Evolutionary conservation across 768 basidiomycete genomes (phyloP), one percentile per base, ranked within the genome.

Genomic region (Termitomyces sp.): DNA sequence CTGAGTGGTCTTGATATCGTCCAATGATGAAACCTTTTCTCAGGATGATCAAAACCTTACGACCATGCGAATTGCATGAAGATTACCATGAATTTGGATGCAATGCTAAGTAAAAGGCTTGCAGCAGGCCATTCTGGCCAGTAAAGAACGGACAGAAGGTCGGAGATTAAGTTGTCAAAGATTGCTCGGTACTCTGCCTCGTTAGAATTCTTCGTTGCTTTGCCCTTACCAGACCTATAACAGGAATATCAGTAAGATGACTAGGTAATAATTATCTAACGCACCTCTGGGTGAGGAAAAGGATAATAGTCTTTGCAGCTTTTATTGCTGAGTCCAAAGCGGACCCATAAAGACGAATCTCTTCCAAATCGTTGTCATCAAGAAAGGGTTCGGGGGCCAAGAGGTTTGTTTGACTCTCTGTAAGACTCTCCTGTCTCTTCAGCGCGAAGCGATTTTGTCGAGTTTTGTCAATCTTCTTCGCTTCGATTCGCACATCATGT

Each of bases 41-140:
- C 33, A 20, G 6, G 18, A 41, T 27, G 6, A 54, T 16, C 12
- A 55, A 11, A 4, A 27, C 6, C 37, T 18, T n/a, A 36, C 48
- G 20, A 54, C 52, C 18, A 31, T 33, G 27, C n/a, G n/a, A 50
- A 20, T 31, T 22, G 24, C 34, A 5, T 11, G 36, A 30, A 11
- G 37, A 42, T 51, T 60, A 93, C 95, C 92, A 98, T 92, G 64
- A 87, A 88, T 68, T 87, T 89, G 62, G 87, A 89, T 7, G 88
- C 84, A 49, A 97, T 88, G 46, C 81, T 84, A 39, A 98, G 74
- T 41, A 97, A 77, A 18, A 97, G 72, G 45, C 86, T 81, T 2
- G 97, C 92, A 11, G 92, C 95, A 6, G 97, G 97, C 95, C 96
- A 99, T 72, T 99, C 97, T 0, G 97, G 95, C 85, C 92, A 92